These are phyloP conservation scores for Pulveroboletus ravenelii DNA, from an alignment of 768 basidiomycete genomes.

Conservation along the genomic window DNA sequence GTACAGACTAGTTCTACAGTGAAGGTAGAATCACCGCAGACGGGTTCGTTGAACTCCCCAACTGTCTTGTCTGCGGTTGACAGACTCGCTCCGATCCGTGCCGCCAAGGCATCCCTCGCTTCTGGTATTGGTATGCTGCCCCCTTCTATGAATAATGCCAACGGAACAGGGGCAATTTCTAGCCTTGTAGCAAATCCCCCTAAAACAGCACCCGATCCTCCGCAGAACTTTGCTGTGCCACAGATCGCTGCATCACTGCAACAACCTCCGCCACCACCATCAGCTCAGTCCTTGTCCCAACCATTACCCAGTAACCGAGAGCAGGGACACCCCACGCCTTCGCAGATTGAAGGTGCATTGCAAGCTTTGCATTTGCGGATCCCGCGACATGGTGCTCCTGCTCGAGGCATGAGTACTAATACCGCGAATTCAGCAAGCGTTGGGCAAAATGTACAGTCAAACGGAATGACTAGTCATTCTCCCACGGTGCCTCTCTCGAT, in stretches of 20 bases:
- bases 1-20: constrained; percentile 10
- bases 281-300: constrained; percentile 1
- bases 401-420: background rate
- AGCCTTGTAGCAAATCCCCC: background rate
- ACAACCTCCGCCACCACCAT: background rate
- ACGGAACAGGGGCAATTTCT: background rate
- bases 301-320: background rate
- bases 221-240: background rate
- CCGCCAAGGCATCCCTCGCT: constrained; percentile 26
- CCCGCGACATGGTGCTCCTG: constrained; percentile 4
- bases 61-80: constrained; percentile 9
- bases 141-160: constrained; percentile 1
- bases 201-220: background rate
- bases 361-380: constrained; percentile 13
- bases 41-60: constrained; percentile 8
- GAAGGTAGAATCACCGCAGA: constrained; percentile 19
- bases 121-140: constrained; percentile 8
- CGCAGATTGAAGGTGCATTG: constrained; percentile 14
- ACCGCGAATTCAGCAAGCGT: background rate
- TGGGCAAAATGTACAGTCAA: background rate
- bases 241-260: background rate
- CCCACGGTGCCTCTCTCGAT: background rate
- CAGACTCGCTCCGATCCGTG: constrained; percentile 32
- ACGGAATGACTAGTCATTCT: background rate
- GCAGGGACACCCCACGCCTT: constrained; percentile 2